Evolutionary conservation across 352 stramenopile genomes (phyloP).

Genomic region (Blastocystis sp.): DNA sequence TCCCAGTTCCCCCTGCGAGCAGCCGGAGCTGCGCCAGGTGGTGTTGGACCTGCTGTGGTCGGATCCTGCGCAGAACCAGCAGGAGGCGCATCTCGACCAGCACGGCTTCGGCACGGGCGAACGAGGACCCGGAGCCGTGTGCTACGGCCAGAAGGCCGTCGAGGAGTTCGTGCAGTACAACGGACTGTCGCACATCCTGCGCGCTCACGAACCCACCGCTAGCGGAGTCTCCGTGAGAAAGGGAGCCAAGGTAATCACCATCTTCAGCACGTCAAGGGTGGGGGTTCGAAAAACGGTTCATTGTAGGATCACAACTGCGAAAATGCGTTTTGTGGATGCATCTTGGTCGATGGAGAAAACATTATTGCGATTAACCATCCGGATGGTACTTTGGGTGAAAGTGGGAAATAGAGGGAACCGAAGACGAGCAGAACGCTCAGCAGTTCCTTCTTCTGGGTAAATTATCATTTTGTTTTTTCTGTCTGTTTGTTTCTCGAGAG

Average conservation of each 20-base stretch:
- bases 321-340: slow-evolving; percentile 48
- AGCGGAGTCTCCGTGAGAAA: slow-evolving; percentile 79
- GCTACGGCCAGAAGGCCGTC: slow-evolving; percentile 78
- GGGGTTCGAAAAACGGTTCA: neutral
- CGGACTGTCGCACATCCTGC: slow-evolving; percentile 76
- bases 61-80: slow-evolving; percentile 53
- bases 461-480: slow-evolving; percentile 13
- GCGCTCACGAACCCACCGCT: slow-evolving; percentile 79
- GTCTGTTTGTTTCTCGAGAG: neutral
- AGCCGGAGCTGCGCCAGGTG: neutral
- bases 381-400: neutral
- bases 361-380: slow-evolving; percentile 45
- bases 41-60: slow-evolving; percentile 4
- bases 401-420: neutral
- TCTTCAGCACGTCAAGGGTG: slow-evolving; percentile 63
- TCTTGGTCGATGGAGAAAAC: slow-evolving; percentile 42
- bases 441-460: neutral
- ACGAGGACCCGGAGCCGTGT: slow-evolving; percentile 76
- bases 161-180: slow-evolving; percentile 75
- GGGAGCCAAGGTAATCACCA: slow-evolving; percentile 68
- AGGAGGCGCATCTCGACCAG: slow-evolving; percentile 63
- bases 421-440: neutral
- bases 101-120: slow-evolving; percentile 73
- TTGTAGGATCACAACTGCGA: neutral
- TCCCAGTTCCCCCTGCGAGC: slow-evolving; percentile 60